Conservation (phyloP, 495 filamentous ascomycete species). For the Aspergillus avenaceus region DNA sequence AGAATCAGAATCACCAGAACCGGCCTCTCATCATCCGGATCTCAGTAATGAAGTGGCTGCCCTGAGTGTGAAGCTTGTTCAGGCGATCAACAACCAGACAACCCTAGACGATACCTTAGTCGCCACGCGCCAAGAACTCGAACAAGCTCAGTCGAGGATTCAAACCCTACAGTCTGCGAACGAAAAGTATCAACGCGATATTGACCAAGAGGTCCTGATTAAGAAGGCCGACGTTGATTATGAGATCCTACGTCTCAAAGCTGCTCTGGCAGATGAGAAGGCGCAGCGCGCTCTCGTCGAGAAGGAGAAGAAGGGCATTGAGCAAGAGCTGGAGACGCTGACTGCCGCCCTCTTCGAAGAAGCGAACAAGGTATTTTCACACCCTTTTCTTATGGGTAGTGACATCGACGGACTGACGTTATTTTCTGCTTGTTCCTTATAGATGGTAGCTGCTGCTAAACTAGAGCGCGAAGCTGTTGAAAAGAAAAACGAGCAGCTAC, state of each 20-base stretch:
- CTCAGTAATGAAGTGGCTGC: constrained; percentile 84
- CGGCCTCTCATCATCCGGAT: constrained; percentile 62
- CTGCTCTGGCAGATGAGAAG: constrained; percentile 61
- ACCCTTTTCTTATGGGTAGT: too few species aligned
- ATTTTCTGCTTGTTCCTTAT: too few species aligned
- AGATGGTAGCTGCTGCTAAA: constrained; percentile 85
- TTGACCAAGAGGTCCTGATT: constrained; percentile 69
- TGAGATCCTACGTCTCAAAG: constrained; percentile 65
- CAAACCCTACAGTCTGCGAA: constrained; percentile 63
- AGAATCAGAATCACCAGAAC: constrained; percentile 32
- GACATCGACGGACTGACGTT: too few species aligned
- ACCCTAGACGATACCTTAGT: constrained; percentile 84
- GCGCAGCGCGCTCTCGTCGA: constrained; percentile 55
- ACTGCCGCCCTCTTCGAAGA: constrained; percentile 92
- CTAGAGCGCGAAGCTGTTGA: constrained; percentile 71
- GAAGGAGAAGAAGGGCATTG: constrained; percentile 69
- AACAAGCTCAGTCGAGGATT: constrained; percentile 64
- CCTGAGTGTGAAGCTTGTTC: constrained; percentile 90
- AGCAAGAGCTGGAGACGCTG: constrained; percentile 80
- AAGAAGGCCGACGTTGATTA: constrained; percentile 62
- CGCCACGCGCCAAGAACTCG: constrained; percentile 76
- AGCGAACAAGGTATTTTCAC: constrained; percentile 73
- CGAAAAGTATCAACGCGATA: constrained; percentile 65
- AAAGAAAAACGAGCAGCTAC: constrained; percentile 75
- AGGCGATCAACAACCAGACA: constrained; percentile 96